Evolutionary conservation across 305 asterid species (phyloP).

Genomic region (Fraxinus floribunda): DNA sequence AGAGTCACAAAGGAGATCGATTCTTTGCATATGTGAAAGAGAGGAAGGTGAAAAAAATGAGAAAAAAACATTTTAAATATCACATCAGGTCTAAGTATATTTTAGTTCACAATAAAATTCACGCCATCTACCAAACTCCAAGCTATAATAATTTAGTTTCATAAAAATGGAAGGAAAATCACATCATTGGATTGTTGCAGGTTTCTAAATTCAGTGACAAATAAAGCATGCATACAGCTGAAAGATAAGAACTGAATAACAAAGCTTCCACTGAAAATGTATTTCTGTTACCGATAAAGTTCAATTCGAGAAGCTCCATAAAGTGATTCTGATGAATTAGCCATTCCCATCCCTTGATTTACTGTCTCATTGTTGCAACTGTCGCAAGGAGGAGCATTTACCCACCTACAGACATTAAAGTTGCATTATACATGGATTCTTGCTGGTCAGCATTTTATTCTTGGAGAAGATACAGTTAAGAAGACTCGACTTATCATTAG

Average conservation of each 20-base stretch:
- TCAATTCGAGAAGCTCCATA: constrained; percentile 85
- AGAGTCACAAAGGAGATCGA: not conserved
- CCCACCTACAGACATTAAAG: constrained; percentile 66
- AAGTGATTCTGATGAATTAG: constrained; percentile 58
- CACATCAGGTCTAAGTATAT: not conserved
- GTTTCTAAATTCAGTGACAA: constrained; percentile 14
- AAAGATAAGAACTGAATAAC: constrained; percentile 5
- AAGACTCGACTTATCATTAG: not conserved
- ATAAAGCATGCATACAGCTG: constrained; percentile 1
- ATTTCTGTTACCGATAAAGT: constrained; percentile 58
- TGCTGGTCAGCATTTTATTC: constrained; percentile 21
- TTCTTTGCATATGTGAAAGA: constrained; percentile 2
- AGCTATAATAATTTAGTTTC: constrained; percentile 1
- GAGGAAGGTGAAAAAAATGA: constrained; percentile 1
- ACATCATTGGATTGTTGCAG: constrained; percentile 14
- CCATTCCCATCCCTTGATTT: constrained; percentile 71
- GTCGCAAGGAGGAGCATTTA: constrained; percentile 85
- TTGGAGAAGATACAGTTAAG: not conserved
- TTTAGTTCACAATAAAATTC: not conserved
- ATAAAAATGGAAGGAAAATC: constrained; percentile 7
- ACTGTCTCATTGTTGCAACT: constrained; percentile 65
- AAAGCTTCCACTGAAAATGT: not conserved
- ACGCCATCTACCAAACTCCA: not conserved
- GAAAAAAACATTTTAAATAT: not conserved
- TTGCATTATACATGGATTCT: constrained; percentile 14